Evolutionary conservation across 306 rosid species (phyloP).

Genomic region (Nissolia schottii): DNA sequence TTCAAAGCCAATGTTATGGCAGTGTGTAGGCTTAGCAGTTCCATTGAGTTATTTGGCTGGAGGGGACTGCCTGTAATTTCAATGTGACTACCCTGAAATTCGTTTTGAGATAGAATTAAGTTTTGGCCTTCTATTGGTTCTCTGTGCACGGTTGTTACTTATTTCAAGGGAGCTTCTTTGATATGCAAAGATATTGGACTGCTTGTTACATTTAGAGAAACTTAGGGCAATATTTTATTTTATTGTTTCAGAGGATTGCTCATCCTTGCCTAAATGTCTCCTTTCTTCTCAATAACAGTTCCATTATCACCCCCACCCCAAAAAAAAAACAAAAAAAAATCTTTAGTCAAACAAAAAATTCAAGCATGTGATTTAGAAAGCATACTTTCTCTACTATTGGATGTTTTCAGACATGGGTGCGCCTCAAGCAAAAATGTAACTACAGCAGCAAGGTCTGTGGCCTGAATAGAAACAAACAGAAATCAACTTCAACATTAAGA

Average conservation of each 20-base stretch:
- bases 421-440: slow-evolving; percentile 72
- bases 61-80: neutral
- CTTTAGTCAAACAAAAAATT: neutral
- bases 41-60: neutral
- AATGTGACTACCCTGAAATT: neutral
- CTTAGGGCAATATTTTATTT: neutral
- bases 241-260: neutral
- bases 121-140: neutral
- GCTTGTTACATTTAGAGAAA: neutral
- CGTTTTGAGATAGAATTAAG: neutral
- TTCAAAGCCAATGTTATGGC: neutral
- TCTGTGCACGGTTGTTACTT: neutral
- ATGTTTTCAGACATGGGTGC: slow-evolving; percentile 65
- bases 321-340: neutral
- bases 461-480: slow-evolving; percentile 46
- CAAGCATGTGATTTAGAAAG: slow-evolving; percentile 7
- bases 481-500: slow-evolving; percentile 9
- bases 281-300: neutral
- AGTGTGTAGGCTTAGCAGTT: neutral
- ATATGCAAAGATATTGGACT: neutral
- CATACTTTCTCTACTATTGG: slow-evolving; percentile 54
- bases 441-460: slow-evolving; percentile 78
- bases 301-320: no score
- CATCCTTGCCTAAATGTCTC: neutral
- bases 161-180: neutral